phyloP scores from a whole-genome alignment of 1,139 yeast species.

The Yamadazyma sp. region DNA sequence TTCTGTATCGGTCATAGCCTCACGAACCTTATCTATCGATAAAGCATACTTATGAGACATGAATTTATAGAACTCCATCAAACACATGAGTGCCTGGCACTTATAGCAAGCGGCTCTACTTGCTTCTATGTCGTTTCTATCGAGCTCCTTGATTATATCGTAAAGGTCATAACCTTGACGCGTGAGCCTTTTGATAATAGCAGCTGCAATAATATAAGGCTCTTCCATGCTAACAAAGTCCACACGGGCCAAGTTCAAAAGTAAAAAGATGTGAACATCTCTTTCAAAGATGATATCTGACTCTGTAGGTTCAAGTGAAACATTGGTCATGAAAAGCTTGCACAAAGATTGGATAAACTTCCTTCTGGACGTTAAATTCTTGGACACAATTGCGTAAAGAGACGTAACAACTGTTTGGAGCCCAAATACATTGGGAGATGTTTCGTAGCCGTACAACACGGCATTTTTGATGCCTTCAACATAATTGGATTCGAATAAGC shows the following conservation, averaged over 20 bases:
- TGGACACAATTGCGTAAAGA: conserved; percentile 46
- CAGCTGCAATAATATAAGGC: conserved; percentile 18
- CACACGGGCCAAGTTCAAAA: conserved; percentile 39
- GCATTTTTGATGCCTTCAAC: conserved; percentile 64
- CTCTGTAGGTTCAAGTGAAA: conserved; percentile 6
- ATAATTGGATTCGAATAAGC: conserved; percentile 65
- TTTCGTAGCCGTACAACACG: conserved; percentile 38
- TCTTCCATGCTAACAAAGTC: conserved; percentile 45
- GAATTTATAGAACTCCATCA: conserved; percentile 23
- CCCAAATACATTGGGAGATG: conserved; percentile 20
- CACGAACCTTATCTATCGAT: conserved; percentile 21
- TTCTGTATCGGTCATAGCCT: conserved; percentile 22
- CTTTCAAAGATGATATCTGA: conserved; percentile 16
- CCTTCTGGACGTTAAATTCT: conserved; percentile 43
- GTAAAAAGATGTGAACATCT: conserved; percentile 32
- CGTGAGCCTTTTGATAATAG: conserved; percentile 18
- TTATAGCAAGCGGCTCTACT: conserved; percentile 10
- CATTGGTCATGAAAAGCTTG: conserved; percentile 22
- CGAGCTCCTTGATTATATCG: conserved; percentile 15
- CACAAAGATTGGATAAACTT: conserved; percentile 39
- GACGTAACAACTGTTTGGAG: conserved; percentile 22
- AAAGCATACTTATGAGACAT: conserved; percentile 24
- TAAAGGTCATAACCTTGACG: conserved; percentile 37
- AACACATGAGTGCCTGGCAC: conserved; percentile 23
- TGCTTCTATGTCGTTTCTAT: not conserved